These are phyloP conservation scores for Suillus decipiens DNA, from an alignment of 768 basidiomycete species.

Conservation along the genomic window DNA sequence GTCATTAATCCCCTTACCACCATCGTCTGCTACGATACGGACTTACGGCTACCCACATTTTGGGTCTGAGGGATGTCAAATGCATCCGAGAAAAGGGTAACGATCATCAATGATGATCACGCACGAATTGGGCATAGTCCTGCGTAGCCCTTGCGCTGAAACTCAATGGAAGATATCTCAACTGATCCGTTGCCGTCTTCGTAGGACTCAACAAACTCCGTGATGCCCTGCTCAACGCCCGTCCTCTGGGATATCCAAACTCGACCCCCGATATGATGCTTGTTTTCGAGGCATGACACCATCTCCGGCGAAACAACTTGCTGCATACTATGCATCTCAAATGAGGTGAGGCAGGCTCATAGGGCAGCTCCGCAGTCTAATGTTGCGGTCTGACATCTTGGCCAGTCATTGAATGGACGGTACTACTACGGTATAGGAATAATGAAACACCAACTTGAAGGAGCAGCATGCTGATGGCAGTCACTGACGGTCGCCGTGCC, in stretches of 20 bases:
- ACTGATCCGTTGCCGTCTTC: slow-evolving; percentile 1
- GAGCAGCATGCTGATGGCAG: slow-evolving; percentile 6
- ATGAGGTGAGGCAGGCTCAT: not conserved
- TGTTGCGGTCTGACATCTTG: not conserved
- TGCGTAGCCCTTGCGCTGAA: not conserved
- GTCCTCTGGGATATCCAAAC: not conserved
- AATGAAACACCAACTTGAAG: not conserved
- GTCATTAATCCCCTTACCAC: slow-evolving; percentile 26
- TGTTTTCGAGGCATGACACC: not conserved
- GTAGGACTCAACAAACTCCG: not conserved
- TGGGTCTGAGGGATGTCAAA: slow-evolving; percentile 13
- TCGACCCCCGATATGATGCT: not conserved
- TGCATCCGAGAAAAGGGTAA: slow-evolving; percentile 7
- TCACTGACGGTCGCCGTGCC: slow-evolving; percentile 20
- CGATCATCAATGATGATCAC: not conserved
- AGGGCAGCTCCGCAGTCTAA: not conserved
- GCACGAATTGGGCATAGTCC: not conserved
- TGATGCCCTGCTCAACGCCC: not conserved
- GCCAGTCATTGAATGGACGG: not conserved
- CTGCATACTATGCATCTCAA: not conserved
- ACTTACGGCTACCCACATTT: slow-evolving; percentile 23
- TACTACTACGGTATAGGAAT: not conserved
- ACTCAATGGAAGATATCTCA: not conserved
- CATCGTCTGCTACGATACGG: slow-evolving; percentile 22
- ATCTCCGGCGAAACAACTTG: not conserved